These are phyloP conservation scores for Cladophialophora immunda DNA, from an alignment of 2,329 filamentous ascomycete genomes.

Conservation along the genomic window DNA sequence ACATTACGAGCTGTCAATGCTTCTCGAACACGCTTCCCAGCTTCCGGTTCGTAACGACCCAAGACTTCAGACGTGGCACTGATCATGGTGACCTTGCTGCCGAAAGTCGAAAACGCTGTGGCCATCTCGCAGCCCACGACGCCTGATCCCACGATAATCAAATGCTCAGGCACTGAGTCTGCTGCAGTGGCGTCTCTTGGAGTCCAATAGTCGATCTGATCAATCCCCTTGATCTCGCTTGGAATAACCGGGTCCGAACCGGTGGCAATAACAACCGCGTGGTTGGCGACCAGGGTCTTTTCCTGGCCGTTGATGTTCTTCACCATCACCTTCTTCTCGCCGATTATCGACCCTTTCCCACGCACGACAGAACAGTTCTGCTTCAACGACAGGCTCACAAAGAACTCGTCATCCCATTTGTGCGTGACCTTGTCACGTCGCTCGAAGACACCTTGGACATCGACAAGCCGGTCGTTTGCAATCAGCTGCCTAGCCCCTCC, in stretches of 20 bases:
- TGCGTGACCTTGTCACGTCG: constrained; percentile 27
- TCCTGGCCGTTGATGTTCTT: constrained; percentile 26
- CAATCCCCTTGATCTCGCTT: constrained; percentile 9
- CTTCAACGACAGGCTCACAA: constrained; percentile 18
- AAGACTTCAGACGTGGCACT: constrained; percentile 15
- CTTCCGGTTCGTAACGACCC: constrained; percentile 10
- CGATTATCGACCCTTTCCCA: constrained; percentile 22
- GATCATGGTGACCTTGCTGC: constrained; percentile 28
- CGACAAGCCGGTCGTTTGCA: constrained; percentile 8
- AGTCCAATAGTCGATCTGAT: constrained; percentile 24
- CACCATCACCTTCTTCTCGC: constrained; percentile 22
- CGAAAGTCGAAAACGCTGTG: constrained; percentile 17
- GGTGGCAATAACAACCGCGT: constrained; percentile 25
- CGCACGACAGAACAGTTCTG: constrained; percentile 20
- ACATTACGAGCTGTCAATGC: constrained; percentile 11
- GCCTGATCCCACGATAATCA: constrained; percentile 29
- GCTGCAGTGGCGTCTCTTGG: constrained; percentile 24
- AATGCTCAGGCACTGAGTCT: constrained; percentile 23
- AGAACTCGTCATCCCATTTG: constrained; percentile 21
- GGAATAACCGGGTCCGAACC: constrained; percentile 26
- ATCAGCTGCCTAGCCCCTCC: constrained; percentile 22
- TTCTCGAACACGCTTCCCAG: constrained; percentile 14
- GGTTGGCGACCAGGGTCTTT: constrained; percentile 17
- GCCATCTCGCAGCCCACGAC: constrained; percentile 31
- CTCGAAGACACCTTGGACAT: constrained; percentile 22